These are phyloP conservation scores for Tausonia pullulans DNA, from an alignment of 1,284 basidiomycete genomes.

Conservation along the genomic window DNA sequence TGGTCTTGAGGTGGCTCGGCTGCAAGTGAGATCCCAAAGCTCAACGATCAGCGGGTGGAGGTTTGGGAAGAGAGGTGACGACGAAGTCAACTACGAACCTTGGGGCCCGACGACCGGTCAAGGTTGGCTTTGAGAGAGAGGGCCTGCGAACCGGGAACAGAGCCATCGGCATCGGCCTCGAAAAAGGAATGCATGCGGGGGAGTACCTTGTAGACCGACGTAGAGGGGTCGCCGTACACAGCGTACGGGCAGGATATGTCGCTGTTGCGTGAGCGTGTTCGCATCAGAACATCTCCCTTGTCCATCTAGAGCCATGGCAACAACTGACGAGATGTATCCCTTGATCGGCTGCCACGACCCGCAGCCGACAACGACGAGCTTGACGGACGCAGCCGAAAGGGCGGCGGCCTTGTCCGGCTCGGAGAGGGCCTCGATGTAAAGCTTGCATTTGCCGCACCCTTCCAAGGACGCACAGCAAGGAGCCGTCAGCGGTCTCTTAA, in stretches of 20 bases:
- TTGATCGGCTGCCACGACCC: background rate
- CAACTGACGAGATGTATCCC: background rate
- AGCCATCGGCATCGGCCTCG: too few species aligned
- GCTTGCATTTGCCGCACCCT: background rate
- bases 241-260: background rate
- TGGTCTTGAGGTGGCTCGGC: background rate
- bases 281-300: too few species aligned
- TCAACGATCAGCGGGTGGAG: too few species aligned
- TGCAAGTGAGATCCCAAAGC: background rate
- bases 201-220: background rate
- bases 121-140: too few species aligned
- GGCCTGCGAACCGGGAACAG: too few species aligned
- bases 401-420: background rate
- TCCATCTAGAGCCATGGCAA: too few species aligned
- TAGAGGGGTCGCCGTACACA: background rate
- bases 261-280: background rate
- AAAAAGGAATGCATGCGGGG: background rate
- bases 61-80: too few species aligned
- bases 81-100: too few species aligned
- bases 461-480: too few species aligned
- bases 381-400: background rate
- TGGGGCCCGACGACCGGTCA: too few species aligned
- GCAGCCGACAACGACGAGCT: conserved; percentile 1
- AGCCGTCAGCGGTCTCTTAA: too few species aligned
- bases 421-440: background rate